Evolutionary conservation across 805 yeast species (phyloP), one percentile per base, ranked within the genome.

Genomic region (Wickerhamiella vanderwaltii): DNA sequence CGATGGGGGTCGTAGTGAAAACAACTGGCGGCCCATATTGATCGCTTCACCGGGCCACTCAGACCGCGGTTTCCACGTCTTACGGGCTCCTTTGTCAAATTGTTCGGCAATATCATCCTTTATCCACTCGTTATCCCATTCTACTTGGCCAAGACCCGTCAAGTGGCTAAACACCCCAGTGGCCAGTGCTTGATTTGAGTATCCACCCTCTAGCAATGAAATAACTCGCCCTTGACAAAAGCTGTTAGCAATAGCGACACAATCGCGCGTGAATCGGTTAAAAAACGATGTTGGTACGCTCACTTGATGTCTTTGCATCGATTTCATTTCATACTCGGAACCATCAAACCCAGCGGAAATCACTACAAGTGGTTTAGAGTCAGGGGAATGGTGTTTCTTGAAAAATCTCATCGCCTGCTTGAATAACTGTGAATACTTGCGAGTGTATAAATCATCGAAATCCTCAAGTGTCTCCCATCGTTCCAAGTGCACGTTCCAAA

Each of bases 301-400:
- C 19, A 79, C 83, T 0, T 75, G 74, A 56, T 84, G 94, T 41
- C 94, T 65, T 59, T 83, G 94, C 94, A 83, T 84, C 38, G 77
- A 72, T n/a, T 73, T 73, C 44, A 76, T 77, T 55, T 83, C 94
- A 57, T 71, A 77, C 55, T 83, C 94, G 13, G 82, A 75, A 2
- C 91, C 93, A 61, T 83, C 94, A 56, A 83, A 84, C 1, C 94
- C 94, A 0, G 94, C 87, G 33, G 93, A 81, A 1, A 83, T 67
- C n/a, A 79, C 69, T 2, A 84, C 72, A 45, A 82, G 48, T 1
- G 76, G 72, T 3, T 25, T 29, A 9, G 31, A 29, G 3, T 22
- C 20, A 6, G 9, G 7, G 15, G 5, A 20, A 5, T 5, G 11
- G n/a, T 37, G 33, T 17, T 18, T 29, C 5, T 17, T 13, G 19